Percentiles rank a stretch among this genome's conserved stretches.
phyloP scores from a whole-genome alignment of 805 yeast species.

The Lipomyces orientalis region DNA sequence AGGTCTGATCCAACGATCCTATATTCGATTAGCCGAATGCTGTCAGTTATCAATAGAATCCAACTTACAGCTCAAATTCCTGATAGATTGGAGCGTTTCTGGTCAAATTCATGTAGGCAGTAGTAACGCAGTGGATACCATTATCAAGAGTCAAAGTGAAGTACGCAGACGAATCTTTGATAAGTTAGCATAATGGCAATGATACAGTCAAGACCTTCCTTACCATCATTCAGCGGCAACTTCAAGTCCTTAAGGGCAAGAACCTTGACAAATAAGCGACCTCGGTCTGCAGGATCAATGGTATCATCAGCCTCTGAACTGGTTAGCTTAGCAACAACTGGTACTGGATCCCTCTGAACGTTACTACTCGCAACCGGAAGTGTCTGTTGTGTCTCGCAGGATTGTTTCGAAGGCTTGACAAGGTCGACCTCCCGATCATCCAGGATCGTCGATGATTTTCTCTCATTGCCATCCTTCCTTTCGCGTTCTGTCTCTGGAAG shows the following conservation, averaged over 20 bases:
- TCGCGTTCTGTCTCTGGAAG: not conserved
- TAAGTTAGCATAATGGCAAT: constrained; percentile 35
- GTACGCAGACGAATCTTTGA: constrained; percentile 49
- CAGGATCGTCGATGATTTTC: not conserved
- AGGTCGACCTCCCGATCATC: constrained; percentile 3
- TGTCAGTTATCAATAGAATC: not conserved
- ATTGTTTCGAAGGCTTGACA: not conserved
- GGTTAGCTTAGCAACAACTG: not conserved
- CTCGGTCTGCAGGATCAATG: constrained; percentile 49
- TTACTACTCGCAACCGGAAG: not conserved
- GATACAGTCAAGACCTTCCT: not conserved
- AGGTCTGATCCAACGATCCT: constrained; percentile 57
- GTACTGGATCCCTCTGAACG: not conserved
- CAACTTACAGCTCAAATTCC: constrained; percentile 66
- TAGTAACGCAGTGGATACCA: constrained; percentile 77
- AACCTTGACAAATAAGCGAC: constrained; percentile 53
- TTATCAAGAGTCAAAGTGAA: constrained; percentile 68
- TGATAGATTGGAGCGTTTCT: constrained; percentile 55
- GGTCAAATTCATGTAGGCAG: constrained; percentile 54
- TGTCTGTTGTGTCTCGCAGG: not conserved
- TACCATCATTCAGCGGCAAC: constrained; percentile 48
- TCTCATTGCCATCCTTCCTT: not conserved
- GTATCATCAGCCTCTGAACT: not conserved
- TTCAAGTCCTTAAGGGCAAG: constrained; percentile 55
- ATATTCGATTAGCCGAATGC: not conserved